Conservation (phyloP, 2,329 filamentous ascomycete genomes). For the Trichoderma koningii region DNA sequence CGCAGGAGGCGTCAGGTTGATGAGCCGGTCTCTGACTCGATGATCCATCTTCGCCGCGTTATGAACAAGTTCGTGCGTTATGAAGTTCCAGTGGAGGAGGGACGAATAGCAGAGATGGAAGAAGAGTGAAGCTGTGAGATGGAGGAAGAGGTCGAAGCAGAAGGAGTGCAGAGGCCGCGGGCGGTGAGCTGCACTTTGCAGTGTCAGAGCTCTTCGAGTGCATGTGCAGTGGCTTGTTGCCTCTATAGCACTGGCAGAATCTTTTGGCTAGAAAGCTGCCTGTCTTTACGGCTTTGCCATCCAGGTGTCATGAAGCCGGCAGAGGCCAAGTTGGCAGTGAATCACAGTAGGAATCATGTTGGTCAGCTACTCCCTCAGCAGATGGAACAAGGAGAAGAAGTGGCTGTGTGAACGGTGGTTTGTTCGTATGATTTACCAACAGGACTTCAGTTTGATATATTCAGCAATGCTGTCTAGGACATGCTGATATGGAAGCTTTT, state of each 20-base stretch:
- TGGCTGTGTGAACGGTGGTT: background rate
- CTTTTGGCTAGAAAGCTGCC: background rate
- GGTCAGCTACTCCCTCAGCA: background rate
- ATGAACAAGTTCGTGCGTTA: no score
- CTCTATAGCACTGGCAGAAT: background rate
- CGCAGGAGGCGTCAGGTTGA: background rate
- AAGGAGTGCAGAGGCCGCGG: background rate
- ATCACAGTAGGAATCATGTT: background rate
- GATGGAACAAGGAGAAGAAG: background rate
- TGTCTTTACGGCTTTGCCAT: background rate
- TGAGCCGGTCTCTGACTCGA: background rate
- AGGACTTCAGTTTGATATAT: background rate
- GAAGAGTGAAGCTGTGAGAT: background rate
- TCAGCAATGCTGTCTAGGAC: no score
- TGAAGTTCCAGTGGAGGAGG: background rate
- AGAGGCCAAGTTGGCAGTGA: background rate
- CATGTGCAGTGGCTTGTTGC: background rate
- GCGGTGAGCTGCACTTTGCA: constrained; percentile 6
- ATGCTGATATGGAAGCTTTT: no score
- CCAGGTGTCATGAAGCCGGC: background rate
- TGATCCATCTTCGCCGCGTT: background rate
- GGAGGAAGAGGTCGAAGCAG: background rate
- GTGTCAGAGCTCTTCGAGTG: background rate
- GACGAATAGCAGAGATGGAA: background rate
- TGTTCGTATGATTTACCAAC: background rate